A percentile compares a stretch with the other conserved stretches of the same genome.
phyloP scores from a whole-genome alignment of 2,329 filamentous ascomycete genomes.

The Alternaria tenuissima region DNA sequence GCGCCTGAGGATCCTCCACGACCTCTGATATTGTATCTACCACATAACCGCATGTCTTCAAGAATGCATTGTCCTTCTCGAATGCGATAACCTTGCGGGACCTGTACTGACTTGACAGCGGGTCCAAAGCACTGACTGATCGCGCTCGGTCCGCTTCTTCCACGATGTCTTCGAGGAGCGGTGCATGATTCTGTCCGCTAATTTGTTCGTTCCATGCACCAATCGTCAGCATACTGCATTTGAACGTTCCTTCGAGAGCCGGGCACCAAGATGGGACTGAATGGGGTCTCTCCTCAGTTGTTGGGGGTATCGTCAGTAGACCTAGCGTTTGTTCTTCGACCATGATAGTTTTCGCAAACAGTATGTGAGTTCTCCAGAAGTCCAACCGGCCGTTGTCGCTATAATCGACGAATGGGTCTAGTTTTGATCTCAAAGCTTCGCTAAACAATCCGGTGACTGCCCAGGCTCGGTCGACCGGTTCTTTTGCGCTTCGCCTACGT shows the following conservation, averaged over 20 bases:
- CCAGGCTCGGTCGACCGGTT: background rate
- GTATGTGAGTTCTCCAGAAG: background rate
- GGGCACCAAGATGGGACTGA: background rate
- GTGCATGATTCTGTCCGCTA: fast-evolving
- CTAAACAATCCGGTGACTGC: background rate
- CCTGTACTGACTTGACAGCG: fast-evolving
- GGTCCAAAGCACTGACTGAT: fast-evolving
- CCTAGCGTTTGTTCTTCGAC: background rate
- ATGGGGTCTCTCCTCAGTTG: fast-evolving
- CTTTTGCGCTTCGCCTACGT: background rate
- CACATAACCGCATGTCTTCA: background rate
- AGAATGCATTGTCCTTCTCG: too few relatives aligned
- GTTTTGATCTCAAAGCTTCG: fast-evolving
- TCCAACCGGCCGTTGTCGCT: background rate
- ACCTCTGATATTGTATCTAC: background rate
- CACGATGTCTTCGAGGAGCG: fast-evolving
- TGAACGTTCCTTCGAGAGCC: background rate
- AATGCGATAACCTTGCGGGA: background rate
- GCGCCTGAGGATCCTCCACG: background rate
- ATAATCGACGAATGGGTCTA: background rate
- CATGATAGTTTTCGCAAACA: background rate
- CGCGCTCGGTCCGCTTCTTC: background rate
- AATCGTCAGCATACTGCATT: fast-evolving
- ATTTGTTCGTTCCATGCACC: fast-evolving
- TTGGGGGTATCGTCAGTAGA: background rate